A percentile compares a stretch with the other conserved stretches of the same genome.
Evolutionary conservation across 2,329 filamentous ascomycete species (phyloP).

Genomic region (Trichophyton simii): DNA sequence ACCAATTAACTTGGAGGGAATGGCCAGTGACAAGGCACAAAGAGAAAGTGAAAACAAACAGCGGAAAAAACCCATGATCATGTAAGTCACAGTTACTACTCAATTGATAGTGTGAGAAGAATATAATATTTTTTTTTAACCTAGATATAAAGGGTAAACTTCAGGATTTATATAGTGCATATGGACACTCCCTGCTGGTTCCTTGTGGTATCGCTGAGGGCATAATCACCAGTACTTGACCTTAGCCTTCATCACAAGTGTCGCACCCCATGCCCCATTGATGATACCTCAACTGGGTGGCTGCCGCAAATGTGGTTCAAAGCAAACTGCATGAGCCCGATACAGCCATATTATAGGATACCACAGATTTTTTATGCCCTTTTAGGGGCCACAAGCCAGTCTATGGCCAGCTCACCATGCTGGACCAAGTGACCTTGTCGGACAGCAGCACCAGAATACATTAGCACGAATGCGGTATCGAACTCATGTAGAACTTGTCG

Average conservation of each 20-base stretch:
- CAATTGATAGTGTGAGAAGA: neutral
- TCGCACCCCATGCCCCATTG: neutral
- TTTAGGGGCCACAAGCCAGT: neutral
- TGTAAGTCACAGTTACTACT: neutral
- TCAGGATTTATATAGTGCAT: neutral
- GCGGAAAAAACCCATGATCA: conserved; percentile 1
- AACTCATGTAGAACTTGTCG: neutral
- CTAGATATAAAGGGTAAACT: neutral
- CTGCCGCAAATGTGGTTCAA: neutral
- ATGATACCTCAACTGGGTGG: neutral
- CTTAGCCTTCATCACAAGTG: neutral
- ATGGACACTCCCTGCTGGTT: neutral
- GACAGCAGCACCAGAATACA: neutral
- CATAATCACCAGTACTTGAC: neutral
- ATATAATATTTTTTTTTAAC: neutral
- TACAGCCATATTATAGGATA: neutral
- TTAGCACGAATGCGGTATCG: neutral
- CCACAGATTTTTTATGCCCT: neutral
- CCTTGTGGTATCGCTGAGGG: neutral
- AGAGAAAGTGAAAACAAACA: neutral
- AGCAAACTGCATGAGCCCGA: neutral
- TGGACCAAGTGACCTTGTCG: neutral
- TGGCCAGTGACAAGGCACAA: neutral
- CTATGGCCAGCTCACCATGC: neutral
- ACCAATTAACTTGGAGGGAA: neutral